A percentile compares a stretch with the other conserved stretches of the same genome.
Conservation (phyloP, 192 early-diverging fungal genomes). For the Backusella westeae region DNA sequence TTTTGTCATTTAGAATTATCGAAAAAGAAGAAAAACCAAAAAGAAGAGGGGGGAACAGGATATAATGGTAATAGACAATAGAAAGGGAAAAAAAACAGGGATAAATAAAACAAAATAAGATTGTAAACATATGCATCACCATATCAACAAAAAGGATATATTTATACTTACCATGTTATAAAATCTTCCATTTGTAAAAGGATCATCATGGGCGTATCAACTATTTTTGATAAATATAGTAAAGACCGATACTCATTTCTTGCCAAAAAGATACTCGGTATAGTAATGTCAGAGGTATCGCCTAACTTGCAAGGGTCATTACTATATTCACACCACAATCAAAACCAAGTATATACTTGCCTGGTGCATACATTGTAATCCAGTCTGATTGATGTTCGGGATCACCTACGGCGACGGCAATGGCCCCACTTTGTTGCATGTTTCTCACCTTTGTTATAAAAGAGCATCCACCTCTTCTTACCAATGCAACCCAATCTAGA, state of each 20-base stretch:
- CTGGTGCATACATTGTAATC: slow-evolving; percentile 83
- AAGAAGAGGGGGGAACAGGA: not conserved
- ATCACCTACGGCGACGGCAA: slow-evolving; percentile 89
- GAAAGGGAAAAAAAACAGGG: not conserved
- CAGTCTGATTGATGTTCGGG: slow-evolving; percentile 59
- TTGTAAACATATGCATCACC: not conserved
- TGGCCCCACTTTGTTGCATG: slow-evolving; percentile 85
- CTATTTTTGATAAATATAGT: slow-evolving; percentile 35
- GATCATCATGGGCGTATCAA: slow-evolving; percentile 32
- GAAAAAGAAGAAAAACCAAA: not conserved
- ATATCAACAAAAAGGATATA: not conserved
- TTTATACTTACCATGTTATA: slow-evolving; percentile 15
- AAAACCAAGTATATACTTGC: slow-evolving; percentile 29
- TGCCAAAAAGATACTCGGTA: slow-evolving; percentile 89
- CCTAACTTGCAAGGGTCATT: slow-evolving; percentile 36
- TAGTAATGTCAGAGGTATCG: slow-evolving; percentile 80
- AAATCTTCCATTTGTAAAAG: slow-evolving; percentile 3
- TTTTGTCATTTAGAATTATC: not conserved
- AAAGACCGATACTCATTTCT: slow-evolving; percentile 65
- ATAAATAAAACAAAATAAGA: not conserved
- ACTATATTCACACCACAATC: not conserved
- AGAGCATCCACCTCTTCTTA: slow-evolving; percentile 84
- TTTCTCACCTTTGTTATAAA: slow-evolving; percentile 89
- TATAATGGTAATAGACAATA: not conserved
- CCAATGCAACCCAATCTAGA: slow-evolving; percentile 74